Percentiles rank a stretch among this genome's conserved stretches.
Conservation (phyloP, 352 stramenopile genomes). For the Pythium phragmitis region DNA sequence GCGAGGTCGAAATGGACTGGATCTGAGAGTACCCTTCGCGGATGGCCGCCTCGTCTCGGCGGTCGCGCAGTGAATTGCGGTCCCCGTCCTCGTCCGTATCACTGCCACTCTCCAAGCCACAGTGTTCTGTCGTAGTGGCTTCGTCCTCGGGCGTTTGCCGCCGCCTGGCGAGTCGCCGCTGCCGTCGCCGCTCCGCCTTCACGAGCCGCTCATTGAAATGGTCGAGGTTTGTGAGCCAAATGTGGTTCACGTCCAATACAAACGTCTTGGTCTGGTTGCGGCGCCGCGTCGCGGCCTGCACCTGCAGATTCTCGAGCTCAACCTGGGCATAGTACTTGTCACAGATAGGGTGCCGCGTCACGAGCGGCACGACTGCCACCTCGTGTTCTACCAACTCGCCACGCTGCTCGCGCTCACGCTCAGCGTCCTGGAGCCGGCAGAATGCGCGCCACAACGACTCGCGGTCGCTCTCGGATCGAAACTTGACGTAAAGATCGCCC, state of each 20-base stretch:
- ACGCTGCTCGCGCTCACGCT: constrained; percentile 33
- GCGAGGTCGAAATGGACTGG: constrained; percentile 60
- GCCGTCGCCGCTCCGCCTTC: constrained; percentile 15
- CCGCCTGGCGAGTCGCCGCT: constrained; percentile 10
- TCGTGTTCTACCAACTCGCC: constrained; percentile 4
- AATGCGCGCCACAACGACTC: constrained; percentile 60
- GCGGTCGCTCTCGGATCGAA: constrained; percentile 67
- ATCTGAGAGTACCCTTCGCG: constrained; percentile 74
- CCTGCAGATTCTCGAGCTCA: constrained; percentile 70
- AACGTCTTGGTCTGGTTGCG: constrained; percentile 81
- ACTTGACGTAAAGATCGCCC: constrained; percentile 80
- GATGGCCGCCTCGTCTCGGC: constrained; percentile 60
- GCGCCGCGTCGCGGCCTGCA: constrained; percentile 54
- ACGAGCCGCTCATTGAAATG: constrained; percentile 70
- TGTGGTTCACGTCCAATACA: constrained; percentile 86
- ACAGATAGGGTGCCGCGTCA: constrained; percentile 70
- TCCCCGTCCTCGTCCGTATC: constrained; percentile 17
- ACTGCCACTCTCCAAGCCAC: not conserved
- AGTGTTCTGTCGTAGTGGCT: not conserved
- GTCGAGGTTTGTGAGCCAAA: constrained; percentile 91
- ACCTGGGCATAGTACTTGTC: constrained; percentile 57
- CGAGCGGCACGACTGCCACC: constrained; percentile 47
- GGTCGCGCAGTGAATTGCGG: constrained; percentile 36
- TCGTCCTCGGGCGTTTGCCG: not conserved
- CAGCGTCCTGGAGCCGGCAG: constrained; percentile 37